Evolutionary conservation across 805 yeast genomes (phyloP), one percentile per base, ranked within the genome.

Genomic region (Saccharomycopsis microspora): DNA sequence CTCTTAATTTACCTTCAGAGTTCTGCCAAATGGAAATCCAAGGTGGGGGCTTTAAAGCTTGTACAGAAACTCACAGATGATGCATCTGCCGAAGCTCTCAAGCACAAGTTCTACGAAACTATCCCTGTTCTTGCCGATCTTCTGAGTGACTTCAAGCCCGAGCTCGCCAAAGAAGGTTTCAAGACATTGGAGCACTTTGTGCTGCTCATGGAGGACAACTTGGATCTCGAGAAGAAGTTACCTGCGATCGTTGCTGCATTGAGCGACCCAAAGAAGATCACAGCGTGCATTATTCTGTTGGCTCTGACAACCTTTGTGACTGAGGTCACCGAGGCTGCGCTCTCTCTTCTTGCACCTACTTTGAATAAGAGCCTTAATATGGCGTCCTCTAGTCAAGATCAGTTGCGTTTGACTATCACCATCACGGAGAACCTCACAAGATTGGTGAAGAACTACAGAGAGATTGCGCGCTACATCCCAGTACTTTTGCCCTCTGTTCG

Each of bases 241-340:
- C 89, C 87, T 55, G 64, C 81, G 46, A 87, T 90, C 62, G 84
- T 86, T 38, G 85, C 83, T 55, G 90, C 97, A 44, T 74, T 93
- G 64, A 88, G 94, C 42, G 85, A 90, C 61, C 97, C 97, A 48
- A 72, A 73, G 55, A 84, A 85, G 61, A 95, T 90, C 44, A 85
- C 96, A 49, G 82, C 76, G 51, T 88, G 96, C 66, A 85, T 90
- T 64, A 85, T 83, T 66, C 78, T 90, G 41, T 74, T 90, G 54
- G 83, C 96, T 3, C 84, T 94, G 39, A 97, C 90, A 47, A 93
- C 98, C 0, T 90, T 90, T 64, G 97, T 90, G 44, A 96, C 98
- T 42, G 98, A 93, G 69, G 98, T 90, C 54, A 93, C 97, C 10
- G 97, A 89, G 69, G 94, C 97, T 4, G 94, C 95, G 3, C 72